Percentiles rank a stretch among this genome's conserved stretches.
Conservation (phyloP, 192 early-diverging fungal genomes). For the Funneliformis geosporum region DNA sequence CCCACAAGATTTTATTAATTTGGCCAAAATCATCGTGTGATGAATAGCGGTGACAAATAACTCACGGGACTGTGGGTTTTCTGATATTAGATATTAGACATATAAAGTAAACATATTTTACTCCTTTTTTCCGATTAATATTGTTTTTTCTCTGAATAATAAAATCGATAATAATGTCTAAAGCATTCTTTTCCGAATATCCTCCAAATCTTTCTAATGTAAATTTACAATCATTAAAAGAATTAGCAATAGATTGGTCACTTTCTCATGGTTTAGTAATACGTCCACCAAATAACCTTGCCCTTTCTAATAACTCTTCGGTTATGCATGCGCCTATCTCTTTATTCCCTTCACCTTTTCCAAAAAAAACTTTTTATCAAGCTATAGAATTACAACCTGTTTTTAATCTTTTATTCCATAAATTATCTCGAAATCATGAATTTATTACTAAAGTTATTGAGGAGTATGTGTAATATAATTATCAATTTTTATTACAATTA, state of each 20-base stretch:
- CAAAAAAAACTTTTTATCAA: slow-evolving; percentile 66
- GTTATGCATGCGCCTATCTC: slow-evolving; percentile 84
- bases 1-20: too few relatives aligned
- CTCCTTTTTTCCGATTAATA: too few relatives aligned
- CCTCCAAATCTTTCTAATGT: slow-evolving; percentile 31
- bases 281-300: slow-evolving; percentile 55
- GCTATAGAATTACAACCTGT: slow-evolving; percentile 76
- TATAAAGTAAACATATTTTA: too few relatives aligned
- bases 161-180: background rate
- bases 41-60: too few relatives aligned
- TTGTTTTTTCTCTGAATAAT: too few relatives aligned
- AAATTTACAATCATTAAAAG: slow-evolving; percentile 47
- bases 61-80: too few relatives aligned
- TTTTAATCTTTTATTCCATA: slow-evolving; percentile 81
- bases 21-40: too few relatives aligned
- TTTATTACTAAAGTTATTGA: slow-evolving; percentile 77
- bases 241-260: slow-evolving; percentile 79
- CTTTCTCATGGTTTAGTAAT: slow-evolving; percentile 82
- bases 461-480: slow-evolving; percentile 44
- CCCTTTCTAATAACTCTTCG: slow-evolving; percentile 36
- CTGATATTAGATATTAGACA: too few relatives aligned
- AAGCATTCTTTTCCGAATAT: background rate
- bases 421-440: slow-evolving; percentile 70
- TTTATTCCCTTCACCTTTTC: slow-evolving; percentile 85
- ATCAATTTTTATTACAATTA: background rate